Base-by-base conservation (phyloP, 768 basidiomycete genomes). In the Mycena belliarum region DNA sequence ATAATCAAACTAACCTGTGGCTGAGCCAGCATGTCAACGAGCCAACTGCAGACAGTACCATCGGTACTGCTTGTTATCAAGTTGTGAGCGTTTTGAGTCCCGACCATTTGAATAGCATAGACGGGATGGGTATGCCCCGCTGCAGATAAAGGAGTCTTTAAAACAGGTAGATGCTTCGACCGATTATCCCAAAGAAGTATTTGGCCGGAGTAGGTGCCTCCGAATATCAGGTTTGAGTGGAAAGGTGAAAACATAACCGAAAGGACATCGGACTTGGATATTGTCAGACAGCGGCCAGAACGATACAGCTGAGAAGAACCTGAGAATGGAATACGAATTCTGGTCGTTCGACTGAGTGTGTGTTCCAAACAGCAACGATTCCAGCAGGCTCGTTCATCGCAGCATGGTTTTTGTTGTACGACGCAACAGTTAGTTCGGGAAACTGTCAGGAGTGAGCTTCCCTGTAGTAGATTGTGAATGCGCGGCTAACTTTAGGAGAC, bases 311-410 rank as follows among this genome's bases (percentile, higher is more conserved):
- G 20, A 47, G 43, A 38, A 57, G 47, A 57, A 97, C 96, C 79
- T 97, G 97, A 2, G 97, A 95, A 70, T 99, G 97, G 74, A 99
- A 98, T 52, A 98, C 84, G 63, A 98, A 99, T 70, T 99, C 97
- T 25, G 97, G 95, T 61, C 96, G 84, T 69, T 98, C 97, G 2
- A 95, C 79, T 5, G 98, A 76, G 70, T 98, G 97, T 33, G 97
- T 76, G 71, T 98, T 98, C 97, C 97, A 99, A 5, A 99, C 89
- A 2, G 93, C 92, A 24, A 96, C 97, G 51, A 98, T 88, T 10
- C 97, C 97, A 63, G 98, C 95, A 0, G 97, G 96, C 69, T 98
- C 97, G 65, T 97, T 95, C 44, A 94, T 72, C 0, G 94, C 91
- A 5, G 89, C 87, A 7, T 93, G 88, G 65, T 98, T 98, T 78